phyloP scores from a whole-genome alignment of 768 basidiomycete species.

The Lentinula sp. region DNA sequence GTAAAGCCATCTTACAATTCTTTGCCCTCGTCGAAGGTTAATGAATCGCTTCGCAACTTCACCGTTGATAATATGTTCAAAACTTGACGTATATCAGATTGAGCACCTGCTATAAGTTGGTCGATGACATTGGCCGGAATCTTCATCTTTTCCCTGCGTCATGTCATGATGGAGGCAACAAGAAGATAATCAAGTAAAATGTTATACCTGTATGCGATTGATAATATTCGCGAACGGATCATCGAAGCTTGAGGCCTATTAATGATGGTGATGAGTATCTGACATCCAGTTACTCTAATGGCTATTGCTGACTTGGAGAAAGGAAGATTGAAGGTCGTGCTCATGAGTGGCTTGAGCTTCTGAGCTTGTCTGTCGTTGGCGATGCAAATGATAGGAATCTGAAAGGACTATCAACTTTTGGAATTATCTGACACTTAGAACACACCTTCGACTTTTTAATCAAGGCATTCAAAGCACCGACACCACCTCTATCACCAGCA shows the following conservation, averaged over 20 bases:
- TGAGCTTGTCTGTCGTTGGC: slow-evolving; percentile 86
- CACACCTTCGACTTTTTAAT: slow-evolving; percentile 89
- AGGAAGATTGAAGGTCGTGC: slow-evolving; percentile 65
- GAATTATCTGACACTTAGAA: neutral
- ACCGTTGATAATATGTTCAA: slow-evolving; percentile 98
- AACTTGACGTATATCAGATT: slow-evolving; percentile 96
- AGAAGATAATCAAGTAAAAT: neutral
- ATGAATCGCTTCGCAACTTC: slow-evolving; percentile 74
- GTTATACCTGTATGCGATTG: slow-evolving; percentile 83
- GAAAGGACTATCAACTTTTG: neutral
- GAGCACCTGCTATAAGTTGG: slow-evolving; percentile 81
- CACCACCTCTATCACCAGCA: slow-evolving; percentile 93
- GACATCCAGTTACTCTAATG: neutral
- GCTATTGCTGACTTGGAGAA: slow-evolving; percentile 62
- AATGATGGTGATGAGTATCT: slow-evolving; percentile 7
- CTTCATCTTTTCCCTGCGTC: slow-evolving; percentile 81
- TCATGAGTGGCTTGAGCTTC: slow-evolving; percentile 83
- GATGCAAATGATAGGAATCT: slow-evolving; percentile 97
- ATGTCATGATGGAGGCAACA: neutral
- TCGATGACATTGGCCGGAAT: slow-evolving; percentile 89
- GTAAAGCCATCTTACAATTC: slow-evolving; percentile 53
- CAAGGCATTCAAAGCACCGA: slow-evolving; percentile 85
- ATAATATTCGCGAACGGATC: slow-evolving; percentile 83
- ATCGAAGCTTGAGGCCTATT: slow-evolving; percentile 68
- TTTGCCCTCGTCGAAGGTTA: slow-evolving; percentile 92